Percentiles rank a stretch among this genome's conserved stretches.
phyloP scores from a whole-genome alignment of 2,329 filamentous ascomycete species.

The Elsinoe necatrix region DNA sequence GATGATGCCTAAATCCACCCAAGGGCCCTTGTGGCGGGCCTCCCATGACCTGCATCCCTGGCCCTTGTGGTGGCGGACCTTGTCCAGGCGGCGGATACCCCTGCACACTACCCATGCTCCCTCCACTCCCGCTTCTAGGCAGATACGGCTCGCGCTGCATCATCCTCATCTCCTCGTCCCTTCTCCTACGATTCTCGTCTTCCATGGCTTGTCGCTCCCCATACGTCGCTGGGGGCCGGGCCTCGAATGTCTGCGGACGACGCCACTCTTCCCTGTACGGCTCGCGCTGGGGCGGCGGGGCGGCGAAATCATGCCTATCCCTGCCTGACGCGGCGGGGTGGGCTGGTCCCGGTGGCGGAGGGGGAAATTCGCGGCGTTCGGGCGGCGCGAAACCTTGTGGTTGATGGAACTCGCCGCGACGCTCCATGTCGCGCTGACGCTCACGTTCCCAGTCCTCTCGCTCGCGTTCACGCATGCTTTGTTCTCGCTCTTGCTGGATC shows the following conservation, averaged over 20 bases:
- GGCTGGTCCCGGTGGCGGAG: neutral
- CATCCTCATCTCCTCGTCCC: slow-evolving; percentile 9
- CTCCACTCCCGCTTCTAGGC: neutral
- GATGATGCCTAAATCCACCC: neutral
- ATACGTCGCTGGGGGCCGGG: neutral
- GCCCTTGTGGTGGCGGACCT: neutral
- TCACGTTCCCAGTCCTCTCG: slow-evolving; percentile 1
- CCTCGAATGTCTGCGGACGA: neutral
- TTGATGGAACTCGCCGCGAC: neutral
- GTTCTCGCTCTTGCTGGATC: slow-evolving; percentile 13
- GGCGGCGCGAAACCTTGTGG: neutral
- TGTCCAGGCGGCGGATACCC: neutral
- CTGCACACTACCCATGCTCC: neutral
- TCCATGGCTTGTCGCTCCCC: slow-evolving; percentile 6
- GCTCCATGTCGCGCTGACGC: neutral
- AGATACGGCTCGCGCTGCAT: slow-evolving; percentile 9
- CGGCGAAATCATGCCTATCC: neutral
- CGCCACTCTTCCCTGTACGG: slow-evolving; percentile 5
- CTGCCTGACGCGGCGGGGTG: neutral
- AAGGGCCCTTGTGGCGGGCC: neutral
- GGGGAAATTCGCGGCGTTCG: neutral
- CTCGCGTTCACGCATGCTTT: slow-evolving; percentile 4
- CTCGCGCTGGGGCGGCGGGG: neutral
- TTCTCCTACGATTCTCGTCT: neutral
- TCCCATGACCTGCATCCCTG: neutral